Evolutionary conservation across 371 early-diverging fungal species (phyloP), one percentile per base, ranked within the genome.

Genomic region (Mortierella sp.): DNA sequence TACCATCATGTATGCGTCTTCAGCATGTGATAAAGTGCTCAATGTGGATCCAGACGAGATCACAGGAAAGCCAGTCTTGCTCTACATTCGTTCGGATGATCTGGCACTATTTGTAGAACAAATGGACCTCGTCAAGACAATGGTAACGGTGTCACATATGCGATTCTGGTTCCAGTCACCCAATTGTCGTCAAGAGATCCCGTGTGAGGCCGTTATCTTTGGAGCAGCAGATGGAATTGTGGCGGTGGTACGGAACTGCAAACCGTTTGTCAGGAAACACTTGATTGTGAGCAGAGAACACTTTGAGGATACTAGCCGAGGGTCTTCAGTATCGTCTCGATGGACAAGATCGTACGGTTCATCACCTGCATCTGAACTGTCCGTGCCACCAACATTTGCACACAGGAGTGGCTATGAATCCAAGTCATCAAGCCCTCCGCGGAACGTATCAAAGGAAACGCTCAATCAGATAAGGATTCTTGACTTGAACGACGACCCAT

Each of bases 101-200:
- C 45, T 65, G 28, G 41, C 37, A 10, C 48, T 53, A 12, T 64
- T 72, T 41, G 62, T 61, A 5, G 65, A 59, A 22, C 61, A 72
- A 17, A 28, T 66, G 41, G 72, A 66, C 43, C 34, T 66, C 14
- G 57, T 61, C 34, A 72, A 61, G 29, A 21, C 72, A 2, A 48
- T 58, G 2, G 37, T 50, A 12, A 40, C 61, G 3, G 57, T 72
- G n/a, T 50, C 60, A 5, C 61, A 72, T 12, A 68, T 68, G 57
- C 51, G 57, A 14, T 68, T 68, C 56, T 68, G 68, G 68, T 68
- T 68, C 49, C 68, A 68, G 19, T 68, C 68, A 12, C 68, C 68
- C 10, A 68, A 52, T 21, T 39, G 7, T 5, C 41, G 34, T 0
- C 53, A 53, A 3, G 68, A 68, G 49, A 61, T 68, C 14, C 68